Conservation (phyloP, 306 rosid genomes). For the Crotalaria pallida region DNA sequence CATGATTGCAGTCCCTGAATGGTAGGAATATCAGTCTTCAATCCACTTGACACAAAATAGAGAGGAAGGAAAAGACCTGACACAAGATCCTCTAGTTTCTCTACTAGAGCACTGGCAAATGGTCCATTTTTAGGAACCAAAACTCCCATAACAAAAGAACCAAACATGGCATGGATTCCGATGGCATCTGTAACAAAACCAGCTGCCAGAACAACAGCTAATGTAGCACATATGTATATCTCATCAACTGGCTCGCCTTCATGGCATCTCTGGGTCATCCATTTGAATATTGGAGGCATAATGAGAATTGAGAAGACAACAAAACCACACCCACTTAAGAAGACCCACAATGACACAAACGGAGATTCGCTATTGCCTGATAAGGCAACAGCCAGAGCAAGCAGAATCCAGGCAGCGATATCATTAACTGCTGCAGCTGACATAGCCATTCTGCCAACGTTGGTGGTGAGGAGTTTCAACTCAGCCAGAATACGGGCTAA, state of each 20-base stretch:
- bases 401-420: conserved; percentile 68
- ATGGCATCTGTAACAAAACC: conserved; percentile 52
- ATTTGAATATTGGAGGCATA: conserved; percentile 34
- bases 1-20: conserved; percentile 54
- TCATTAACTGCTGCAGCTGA: conserved; percentile 81
- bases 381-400: conserved; percentile 62
- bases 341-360: conserved; percentile 48
- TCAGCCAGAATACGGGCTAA: conserved; percentile 70
- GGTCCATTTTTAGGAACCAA: conserved; percentile 56
- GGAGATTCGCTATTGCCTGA: conserved; percentile 42
- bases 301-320: conserved; percentile 16
- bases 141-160: conserved; percentile 63
- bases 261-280: conserved; percentile 41
- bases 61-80: conserved; percentile 56
- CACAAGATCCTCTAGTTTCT: conserved; percentile 66
- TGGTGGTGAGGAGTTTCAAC: conserved; percentile 61
- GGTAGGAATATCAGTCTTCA: conserved; percentile 58
- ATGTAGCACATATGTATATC: conserved; percentile 43
- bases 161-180: conserved; percentile 71
- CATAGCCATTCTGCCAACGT: conserved; percentile 60
- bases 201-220: conserved; percentile 52
- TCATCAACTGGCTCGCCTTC: conserved; percentile 50
- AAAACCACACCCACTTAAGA: conserved; percentile 38
- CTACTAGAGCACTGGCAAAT: conserved; percentile 49
- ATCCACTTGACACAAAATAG: conserved; percentile 64